Conservation (phyloP, 306 rosid genomes). For the Cicer cuneatum region DNA sequence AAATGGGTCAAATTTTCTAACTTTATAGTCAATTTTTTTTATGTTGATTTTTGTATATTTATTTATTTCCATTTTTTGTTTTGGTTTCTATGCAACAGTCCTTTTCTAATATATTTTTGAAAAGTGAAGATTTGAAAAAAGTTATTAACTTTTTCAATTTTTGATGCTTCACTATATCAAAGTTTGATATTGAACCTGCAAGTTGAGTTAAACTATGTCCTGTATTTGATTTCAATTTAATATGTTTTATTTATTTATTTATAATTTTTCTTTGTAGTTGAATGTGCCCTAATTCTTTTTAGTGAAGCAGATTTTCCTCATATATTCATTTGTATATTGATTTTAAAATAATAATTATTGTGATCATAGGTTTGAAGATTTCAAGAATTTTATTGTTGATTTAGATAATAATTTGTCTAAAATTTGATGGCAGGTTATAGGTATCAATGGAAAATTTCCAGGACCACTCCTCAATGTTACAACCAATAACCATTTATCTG, state of each 20-base stretch:
- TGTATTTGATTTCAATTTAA: constrained; percentile 15
- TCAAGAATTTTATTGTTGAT: not conserved
- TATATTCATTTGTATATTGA: too few relatives aligned
- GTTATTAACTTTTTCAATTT: constrained; percentile 1
- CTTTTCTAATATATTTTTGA: constrained; percentile 23
- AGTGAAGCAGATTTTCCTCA: not conserved
- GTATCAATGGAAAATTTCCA: constrained; percentile 74
- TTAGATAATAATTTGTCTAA: constrained; percentile 27
- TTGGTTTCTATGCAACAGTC: constrained; percentile 3
- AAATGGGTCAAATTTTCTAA: not conserved
- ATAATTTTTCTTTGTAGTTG: not conserved
- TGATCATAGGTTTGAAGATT: not conserved
- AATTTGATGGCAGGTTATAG: constrained; percentile 69
- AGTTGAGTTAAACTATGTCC: not conserved
- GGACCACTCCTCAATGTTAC: constrained; percentile 78
- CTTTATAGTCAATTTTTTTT: not conserved
- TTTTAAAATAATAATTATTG: not conserved
- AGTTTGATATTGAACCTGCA: constrained; percentile 13
- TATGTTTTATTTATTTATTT: not conserved
- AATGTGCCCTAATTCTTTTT: not conserved
- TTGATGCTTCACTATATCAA: constrained; percentile 1
- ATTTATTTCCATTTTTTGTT: not conserved
- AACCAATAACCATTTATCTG: constrained; percentile 70
- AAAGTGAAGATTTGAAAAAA: not conserved
- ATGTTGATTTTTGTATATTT: not conserved